Base-by-base conservation (phyloP, 768 basidiomycete species). In the Suillus paluster region DNA sequence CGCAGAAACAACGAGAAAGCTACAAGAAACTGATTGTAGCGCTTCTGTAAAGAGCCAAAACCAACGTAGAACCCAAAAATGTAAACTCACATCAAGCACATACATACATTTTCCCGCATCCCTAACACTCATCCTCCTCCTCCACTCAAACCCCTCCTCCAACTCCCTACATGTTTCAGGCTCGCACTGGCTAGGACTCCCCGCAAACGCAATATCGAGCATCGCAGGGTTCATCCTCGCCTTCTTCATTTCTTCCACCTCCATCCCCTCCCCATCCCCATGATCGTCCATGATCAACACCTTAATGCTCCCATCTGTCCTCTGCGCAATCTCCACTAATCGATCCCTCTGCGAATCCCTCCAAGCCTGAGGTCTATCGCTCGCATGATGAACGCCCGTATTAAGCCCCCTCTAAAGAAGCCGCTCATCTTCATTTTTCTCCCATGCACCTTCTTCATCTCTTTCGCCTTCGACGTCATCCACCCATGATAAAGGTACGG, bases 381-480 rank as follows among this genome's bases (percentile, higher is more conserved):
- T 60, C 23, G 71, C 67, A 57, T 83, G 77, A 56, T 65, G 73
- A 30, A 84, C 86, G 19, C 89, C 90, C 0, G 89, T 90, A 52
- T 84, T 88, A 41, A 83, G 81, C 9, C 90, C 90, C 56, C 90
- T 79, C 90, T 90, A 91, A 57, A 88, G 76, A 21, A 90, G 68
- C 7, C 83, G 76, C 67, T 87, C 83, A 70, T 89, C 82, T 4
- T 73, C 48, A 75, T 87, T 91, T n/a, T 85, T 79, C n/a, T 85
- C 82, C 82, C 86, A 91, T 0, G 78, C 79, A 8, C 23, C 46
- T 8, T 86, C 85, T 72, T 89, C 84, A 68, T 85, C 79, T 8
- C 67, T 64, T 1, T 76, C 74, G 12, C 79, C 77, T 9, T 67
- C 66, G n/a, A 81, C 74, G 44, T 82, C 82, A 12, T 80, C 79